These are phyloP conservation scores for Amanita jacksonii DNA, from an alignment of 768 basidiomycete genomes.

Conservation along the genomic window DNA sequence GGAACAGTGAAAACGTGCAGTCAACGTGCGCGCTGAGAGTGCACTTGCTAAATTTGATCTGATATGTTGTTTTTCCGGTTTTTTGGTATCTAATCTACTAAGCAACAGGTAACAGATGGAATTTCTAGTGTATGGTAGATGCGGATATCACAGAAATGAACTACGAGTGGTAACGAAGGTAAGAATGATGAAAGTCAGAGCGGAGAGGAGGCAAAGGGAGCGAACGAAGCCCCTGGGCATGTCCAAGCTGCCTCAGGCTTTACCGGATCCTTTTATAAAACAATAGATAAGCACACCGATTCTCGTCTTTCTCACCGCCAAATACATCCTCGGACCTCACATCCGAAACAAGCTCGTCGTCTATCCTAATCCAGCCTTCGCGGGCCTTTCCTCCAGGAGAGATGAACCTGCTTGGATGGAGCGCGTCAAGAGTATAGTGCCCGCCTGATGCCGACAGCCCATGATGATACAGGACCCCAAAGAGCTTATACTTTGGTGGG, in stretches of 20 bases:
- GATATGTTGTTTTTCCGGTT: too few species aligned
- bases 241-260: neutral
- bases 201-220: neutral
- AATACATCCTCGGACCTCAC: slow-evolving; percentile 71
- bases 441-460: slow-evolving; percentile 85
- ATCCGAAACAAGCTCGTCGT: slow-evolving; percentile 82
- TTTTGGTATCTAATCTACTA: neutral
- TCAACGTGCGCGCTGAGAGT: too few species aligned
- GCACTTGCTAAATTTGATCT: too few species aligned
- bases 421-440: slow-evolving; percentile 89
- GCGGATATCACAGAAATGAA: too few species aligned
- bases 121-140: too few species aligned
- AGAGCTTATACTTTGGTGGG: slow-evolving; percentile 63
- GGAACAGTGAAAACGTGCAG: too few species aligned
- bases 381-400: slow-evolving; percentile 15
- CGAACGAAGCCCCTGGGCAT: neutral
- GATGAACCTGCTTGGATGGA: slow-evolving; percentile 58
- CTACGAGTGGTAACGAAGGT: neutral
- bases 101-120: neutral
- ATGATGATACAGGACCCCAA: slow-evolving; percentile 91
- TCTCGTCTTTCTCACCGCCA: slow-evolving; percentile 38
- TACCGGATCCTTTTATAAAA: slow-evolving; percentile 64
- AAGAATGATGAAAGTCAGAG: neutral
- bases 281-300: slow-evolving; percentile 74
- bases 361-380: slow-evolving; percentile 86